Evolutionary conservation across 441 rosid species (phyloP).

Genomic region (Eutrema salsugineum): DNA sequence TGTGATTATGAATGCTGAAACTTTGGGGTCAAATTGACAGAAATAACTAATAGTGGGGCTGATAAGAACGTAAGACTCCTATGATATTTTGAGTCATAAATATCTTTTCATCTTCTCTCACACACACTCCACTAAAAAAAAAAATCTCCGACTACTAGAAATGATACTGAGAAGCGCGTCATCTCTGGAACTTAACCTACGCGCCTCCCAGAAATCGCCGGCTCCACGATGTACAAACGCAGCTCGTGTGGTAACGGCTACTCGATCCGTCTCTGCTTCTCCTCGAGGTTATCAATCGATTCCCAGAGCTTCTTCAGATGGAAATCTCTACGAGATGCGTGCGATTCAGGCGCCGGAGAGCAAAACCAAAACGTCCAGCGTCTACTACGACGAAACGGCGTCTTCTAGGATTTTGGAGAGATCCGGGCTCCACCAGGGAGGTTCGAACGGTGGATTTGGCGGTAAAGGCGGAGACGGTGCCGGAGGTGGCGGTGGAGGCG

Average conservation of each 20-base stretch:
- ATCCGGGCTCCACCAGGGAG: conserved; percentile 3
- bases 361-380: conserved; percentile 3
- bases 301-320: conserved; percentile 41
- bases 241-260: conserved; percentile 4
- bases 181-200: conserved; percentile 40
- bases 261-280: conserved; percentile 23
- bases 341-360: not conserved
- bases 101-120: conserved; percentile 18
- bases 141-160: not conserved
- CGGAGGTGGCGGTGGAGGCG: conserved; percentile 29
- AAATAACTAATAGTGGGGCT: not conserved
- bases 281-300: conserved; percentile 8
- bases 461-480: conserved; percentile 21
- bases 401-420: conserved; percentile 4
- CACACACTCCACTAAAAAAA: conserved; percentile 9
- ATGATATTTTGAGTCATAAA: conserved; percentile 22
- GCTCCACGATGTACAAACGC: conserved; percentile 17
- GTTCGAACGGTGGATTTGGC: conserved; percentile 30
- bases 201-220: conserved; percentile 23
- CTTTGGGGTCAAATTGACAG: not conserved
- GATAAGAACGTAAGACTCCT: not conserved
- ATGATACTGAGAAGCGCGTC: conserved; percentile 60
- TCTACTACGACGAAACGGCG: conserved; percentile 3
- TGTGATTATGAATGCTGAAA: not conserved
- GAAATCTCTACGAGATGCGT: conserved; percentile 32